phyloP scores from a whole-genome alignment of 2,329 filamentous ascomycete genomes.

The Cladosporium sp. region DNA sequence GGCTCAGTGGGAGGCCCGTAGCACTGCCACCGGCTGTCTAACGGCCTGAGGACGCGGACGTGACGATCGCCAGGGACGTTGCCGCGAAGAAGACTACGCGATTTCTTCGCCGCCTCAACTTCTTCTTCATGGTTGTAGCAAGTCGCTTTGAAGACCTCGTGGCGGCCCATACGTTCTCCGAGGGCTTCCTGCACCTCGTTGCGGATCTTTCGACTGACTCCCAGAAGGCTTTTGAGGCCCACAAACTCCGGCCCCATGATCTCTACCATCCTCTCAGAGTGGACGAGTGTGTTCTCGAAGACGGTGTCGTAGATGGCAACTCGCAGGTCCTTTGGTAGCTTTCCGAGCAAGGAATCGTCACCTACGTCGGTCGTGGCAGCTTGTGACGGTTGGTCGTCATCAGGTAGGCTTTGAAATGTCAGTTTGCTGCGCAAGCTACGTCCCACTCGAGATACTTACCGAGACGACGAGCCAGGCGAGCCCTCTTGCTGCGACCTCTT shows the following conservation, averaged over 20 bases:
- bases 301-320: background rate
- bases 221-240: background rate
- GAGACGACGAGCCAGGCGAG: background rate
- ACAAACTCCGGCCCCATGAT: background rate
- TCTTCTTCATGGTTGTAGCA: background rate
- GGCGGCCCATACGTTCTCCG: background rate
- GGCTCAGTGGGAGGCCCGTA: background rate
- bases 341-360: background rate
- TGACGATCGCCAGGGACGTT: background rate
- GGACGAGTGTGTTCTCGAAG: background rate
- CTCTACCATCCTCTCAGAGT: background rate
- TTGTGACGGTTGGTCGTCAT: background rate
- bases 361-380: background rate
- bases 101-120: background rate
- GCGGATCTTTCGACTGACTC: background rate
- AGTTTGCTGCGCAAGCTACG: background rate
- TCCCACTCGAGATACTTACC: background rate
- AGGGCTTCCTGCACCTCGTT: background rate
- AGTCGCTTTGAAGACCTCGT: background rate
- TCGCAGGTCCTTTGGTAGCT: background rate
- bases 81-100: background rate
- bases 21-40: no score
- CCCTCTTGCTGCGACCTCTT: background rate
- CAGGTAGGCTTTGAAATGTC: background rate
- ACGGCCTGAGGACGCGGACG: background rate